Conservation (phyloP, 2,329 filamentous ascomycete genomes). For the Cladosporium sp. region DNA sequence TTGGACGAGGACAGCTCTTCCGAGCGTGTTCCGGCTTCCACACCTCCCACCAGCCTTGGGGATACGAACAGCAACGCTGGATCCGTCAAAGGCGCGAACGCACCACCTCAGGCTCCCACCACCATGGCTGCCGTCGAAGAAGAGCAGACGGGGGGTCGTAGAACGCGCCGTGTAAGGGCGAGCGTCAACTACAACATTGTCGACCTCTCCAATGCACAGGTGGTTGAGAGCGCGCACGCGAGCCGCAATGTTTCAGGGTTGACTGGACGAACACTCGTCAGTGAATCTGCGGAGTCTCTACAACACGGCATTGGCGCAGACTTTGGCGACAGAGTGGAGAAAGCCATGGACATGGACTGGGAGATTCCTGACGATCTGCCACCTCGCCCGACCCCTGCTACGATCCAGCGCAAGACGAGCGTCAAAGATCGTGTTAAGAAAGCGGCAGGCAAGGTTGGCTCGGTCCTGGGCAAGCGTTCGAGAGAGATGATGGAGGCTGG, state of each 20-base stretch:
- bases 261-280: slow-evolving; percentile 31
- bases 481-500: slow-evolving; percentile 36
- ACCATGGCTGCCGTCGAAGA: slow-evolving; percentile 21
- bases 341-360: slow-evolving; percentile 43
- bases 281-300: slow-evolving; percentile 15
- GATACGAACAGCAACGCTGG: slow-evolving; percentile 55
- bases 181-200: slow-evolving; percentile 59
- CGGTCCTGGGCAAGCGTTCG: slow-evolving; percentile 33
- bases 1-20: slow-evolving; percentile 34
- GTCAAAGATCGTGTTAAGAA: slow-evolving; percentile 31
- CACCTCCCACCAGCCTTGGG: slow-evolving; percentile 63
- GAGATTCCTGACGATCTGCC: slow-evolving; percentile 21
- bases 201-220: slow-evolving; percentile 26
- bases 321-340: slow-evolving; percentile 37
- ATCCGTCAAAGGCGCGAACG: slow-evolving; percentile 26
- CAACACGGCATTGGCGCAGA: slow-evolving; percentile 12
- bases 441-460: slow-evolving; percentile 23
- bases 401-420: slow-evolving; percentile 22
- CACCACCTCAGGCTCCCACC: slow-evolving; percentile 23
- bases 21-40: slow-evolving; percentile 55
- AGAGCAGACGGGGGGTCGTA: slow-evolving; percentile 28
- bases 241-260: slow-evolving; percentile 44
- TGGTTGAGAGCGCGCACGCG: slow-evolving; percentile 15
- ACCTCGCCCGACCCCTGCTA: neutral
- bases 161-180: slow-evolving; percentile 54